Conservation (phyloP, 2,329 filamentous ascomycete species). For the Tricladium varicosporioides region DNA sequence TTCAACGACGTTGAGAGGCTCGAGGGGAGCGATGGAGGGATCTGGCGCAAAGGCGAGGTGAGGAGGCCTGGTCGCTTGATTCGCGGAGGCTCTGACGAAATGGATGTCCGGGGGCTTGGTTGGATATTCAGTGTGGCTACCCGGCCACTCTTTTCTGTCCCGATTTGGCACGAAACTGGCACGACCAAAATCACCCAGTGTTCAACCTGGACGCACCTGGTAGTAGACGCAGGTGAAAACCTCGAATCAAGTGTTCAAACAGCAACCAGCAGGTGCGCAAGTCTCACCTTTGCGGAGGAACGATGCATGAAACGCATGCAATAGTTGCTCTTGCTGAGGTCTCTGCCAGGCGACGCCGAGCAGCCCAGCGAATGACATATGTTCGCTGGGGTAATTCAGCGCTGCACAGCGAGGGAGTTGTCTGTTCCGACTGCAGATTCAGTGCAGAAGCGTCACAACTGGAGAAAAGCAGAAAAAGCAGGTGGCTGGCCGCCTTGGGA, state of each 20-base stretch:
- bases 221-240: background rate
- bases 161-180: background rate
- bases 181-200: background rate
- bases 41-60: constrained; percentile 1
- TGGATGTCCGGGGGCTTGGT: too few species aligned
- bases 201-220: background rate
- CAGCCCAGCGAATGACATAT: background rate
- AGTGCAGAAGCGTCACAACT: background rate
- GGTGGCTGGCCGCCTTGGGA: background rate
- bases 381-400: background rate
- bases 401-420: background rate
- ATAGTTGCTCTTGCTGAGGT: constrained; percentile 1
- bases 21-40: background rate
- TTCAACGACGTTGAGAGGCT: constrained; percentile 1
- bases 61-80: background rate
- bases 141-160: background rate
- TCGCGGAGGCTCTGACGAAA: background rate
- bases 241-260: background rate
- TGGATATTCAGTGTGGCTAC: background rate
- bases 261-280: background rate
- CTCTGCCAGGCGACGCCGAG: background rate
- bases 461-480: background rate
- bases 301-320: constrained; percentile 5
- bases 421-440: background rate
- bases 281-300: background rate